Evolutionary conservation across 2,329 filamentous ascomycete genomes (phyloP).

Genomic region (Colletotrichum lini): DNA sequence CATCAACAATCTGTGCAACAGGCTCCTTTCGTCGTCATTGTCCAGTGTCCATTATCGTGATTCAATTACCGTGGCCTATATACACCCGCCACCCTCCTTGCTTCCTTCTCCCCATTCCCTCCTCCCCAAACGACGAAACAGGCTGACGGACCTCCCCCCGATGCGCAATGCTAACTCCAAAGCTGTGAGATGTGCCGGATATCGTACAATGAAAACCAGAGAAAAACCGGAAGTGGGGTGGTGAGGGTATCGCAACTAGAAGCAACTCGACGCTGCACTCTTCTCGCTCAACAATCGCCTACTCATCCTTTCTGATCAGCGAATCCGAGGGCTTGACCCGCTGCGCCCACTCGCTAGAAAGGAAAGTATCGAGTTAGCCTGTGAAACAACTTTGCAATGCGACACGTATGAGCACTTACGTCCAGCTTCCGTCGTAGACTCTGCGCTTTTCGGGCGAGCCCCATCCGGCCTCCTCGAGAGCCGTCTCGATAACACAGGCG

Average conservation of each 20-base stretch:
- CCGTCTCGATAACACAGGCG: conserved; percentile 90
- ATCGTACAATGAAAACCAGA: conserved; percentile 42
- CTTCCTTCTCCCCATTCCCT: not conserved
- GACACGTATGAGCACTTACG: conserved; percentile 71
- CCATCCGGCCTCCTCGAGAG: conserved; percentile 83
- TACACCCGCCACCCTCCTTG: conserved; percentile 31
- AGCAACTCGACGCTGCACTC: conserved; percentile 33
- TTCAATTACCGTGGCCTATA: conserved; percentile 42
- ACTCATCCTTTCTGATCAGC: conserved; percentile 70
- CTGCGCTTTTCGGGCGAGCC: conserved; percentile 76
- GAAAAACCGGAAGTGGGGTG: conserved; percentile 42
- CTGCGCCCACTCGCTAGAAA: conserved; percentile 75
- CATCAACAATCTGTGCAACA: not conserved
- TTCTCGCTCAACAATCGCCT: conserved; percentile 33
- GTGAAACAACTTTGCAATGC: not conserved
- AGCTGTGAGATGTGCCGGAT: conserved; percentile 38
- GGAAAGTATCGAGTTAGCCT: conserved; percentile 43
- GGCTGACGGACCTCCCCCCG: conserved; percentile 31
- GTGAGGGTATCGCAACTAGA: conserved; percentile 45
- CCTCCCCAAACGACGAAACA: conserved; percentile 30
- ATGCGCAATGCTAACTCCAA: conserved; percentile 40
- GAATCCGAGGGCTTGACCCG: conserved; percentile 73
- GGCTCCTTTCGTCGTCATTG: not conserved
- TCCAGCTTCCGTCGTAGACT: conserved; percentile 98
- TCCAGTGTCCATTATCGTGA: conserved; percentile 28